A percentile compares a stretch with the other conserved stretches of the same genome.
These are phyloP conservation scores for Ceriops tagal DNA, from an alignment of 345 rosid species.

Conservation along the genomic window DNA sequence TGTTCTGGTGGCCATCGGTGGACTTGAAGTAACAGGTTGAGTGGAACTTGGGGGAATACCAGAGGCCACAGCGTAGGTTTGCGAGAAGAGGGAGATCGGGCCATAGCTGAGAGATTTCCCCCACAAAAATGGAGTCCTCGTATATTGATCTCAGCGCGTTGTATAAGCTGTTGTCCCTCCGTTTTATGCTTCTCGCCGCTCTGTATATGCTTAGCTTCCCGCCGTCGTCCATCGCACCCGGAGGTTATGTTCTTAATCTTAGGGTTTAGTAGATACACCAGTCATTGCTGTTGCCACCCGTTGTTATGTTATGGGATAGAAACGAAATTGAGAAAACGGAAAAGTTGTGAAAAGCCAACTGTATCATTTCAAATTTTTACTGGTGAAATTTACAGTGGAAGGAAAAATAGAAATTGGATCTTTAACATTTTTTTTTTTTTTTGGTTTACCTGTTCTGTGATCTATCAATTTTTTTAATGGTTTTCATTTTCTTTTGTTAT, in stretches of 20 bases:
- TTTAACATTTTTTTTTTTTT: no score
- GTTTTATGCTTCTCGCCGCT: constrained; percentile 73
- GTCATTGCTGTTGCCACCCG: no score
- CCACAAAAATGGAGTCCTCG: constrained; percentile 82
- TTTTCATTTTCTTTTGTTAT: no score
- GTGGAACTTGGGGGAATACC: constrained; percentile 68
- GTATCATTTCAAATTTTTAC: no score
- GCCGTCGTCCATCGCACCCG: constrained; percentile 19
- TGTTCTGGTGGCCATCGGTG: constrained; percentile 90
- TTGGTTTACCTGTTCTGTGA: no score
- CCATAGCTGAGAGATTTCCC: constrained; percentile 82
- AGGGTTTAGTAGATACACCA: not conserved
- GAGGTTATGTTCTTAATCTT: not conserved
- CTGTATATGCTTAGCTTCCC: constrained; percentile 68
- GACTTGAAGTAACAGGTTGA: constrained; percentile 93
- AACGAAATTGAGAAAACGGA: no score
- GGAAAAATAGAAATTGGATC: no score
- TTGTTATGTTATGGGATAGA: no score
- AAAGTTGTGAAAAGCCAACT: no score
- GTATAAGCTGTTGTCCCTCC: constrained; percentile 65
- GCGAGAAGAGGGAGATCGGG: constrained; percentile 75
- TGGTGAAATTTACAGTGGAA: no score
- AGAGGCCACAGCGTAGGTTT: constrained; percentile 93
- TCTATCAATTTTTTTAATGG: no score
- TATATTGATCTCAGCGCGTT: constrained; percentile 74